Evolutionary conservation across 371 early-diverging fungal genomes (phyloP), one percentile per base, ranked within the genome.

Genomic region (Haplosporangium sp.): DNA sequence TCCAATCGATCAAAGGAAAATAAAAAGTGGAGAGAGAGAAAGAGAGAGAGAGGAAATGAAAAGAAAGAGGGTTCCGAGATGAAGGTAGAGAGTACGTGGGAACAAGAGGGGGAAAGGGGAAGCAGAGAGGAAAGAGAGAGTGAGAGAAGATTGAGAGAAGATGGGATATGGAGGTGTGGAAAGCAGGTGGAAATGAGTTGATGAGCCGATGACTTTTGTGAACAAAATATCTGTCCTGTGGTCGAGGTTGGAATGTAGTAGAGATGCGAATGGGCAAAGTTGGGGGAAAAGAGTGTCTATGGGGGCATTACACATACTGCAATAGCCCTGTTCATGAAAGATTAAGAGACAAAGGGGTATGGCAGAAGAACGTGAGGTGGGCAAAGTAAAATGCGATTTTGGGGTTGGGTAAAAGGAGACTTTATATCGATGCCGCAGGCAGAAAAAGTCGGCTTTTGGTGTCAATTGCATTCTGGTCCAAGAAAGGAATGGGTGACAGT

Each of bases 221-320:
- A 29, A 29, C 29, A 29, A 29, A 4, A 29, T 29, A 29, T 29
- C 29, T 29, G 29, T 55, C 36, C 57, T 59, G 61, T 61, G 62
- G 73, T 53, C 45, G 38, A 63, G 63, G 67, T 59, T 73, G 73
- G 73, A 73, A 73, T 73, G 63, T 59, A 48, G 73, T 73, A 47
- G 67, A 66, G 59, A 67, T 73, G 38, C 67, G 67, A 67, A 67
- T 67, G 23, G 29, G 29, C 29, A 29, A 29, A 62, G 13, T 18
- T 18, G 21, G 61, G 23, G 45, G 52, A 58, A 62, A 59, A 64
- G 59, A 43, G 58, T 65, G 41, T 53, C 13, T 42, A 20, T 29
- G 21, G 21, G 21, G 4, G 29, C 4, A 29, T 29, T 29, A 29
- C 29, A 4, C 4, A 1, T 4, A 29, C 29, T 29, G n/a, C 29